Evolutionary conservation across 139 green algal species (phyloP).

Genomic region (Spirogloea muscicola): DNA sequence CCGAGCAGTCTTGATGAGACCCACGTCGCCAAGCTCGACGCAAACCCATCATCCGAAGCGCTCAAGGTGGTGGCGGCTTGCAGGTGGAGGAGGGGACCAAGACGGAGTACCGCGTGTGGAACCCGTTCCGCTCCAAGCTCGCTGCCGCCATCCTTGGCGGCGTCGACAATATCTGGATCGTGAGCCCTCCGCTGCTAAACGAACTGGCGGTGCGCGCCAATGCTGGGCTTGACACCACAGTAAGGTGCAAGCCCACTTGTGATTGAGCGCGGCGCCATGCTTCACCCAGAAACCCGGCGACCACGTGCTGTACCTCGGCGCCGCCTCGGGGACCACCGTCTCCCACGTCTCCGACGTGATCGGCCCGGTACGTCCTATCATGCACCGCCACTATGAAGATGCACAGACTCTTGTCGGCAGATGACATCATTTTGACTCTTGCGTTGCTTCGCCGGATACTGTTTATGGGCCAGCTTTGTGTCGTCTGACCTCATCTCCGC

Average conservation of each 20-base stretch:
- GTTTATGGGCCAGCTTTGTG: neutral
- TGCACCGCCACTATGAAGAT: no score
- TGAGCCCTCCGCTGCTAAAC: conserved; percentile 82
- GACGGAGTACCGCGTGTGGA: conserved; percentile 99
- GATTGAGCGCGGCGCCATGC: no score
- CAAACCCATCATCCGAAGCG: neutral
- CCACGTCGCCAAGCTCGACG: no score
- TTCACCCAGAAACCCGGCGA: conserved; percentile 48
- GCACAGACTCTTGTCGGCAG: neutral
- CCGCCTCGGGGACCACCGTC: conserved; percentile 85
- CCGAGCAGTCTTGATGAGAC: no score
- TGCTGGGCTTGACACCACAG: neutral
- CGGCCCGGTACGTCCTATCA: conserved; percentile 66
- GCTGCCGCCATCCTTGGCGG: conserved; percentile 94
- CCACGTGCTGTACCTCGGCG: conserved; percentile 92
- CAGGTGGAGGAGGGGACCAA: conserved; percentile 72
- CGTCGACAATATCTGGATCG: conserved; percentile 98
- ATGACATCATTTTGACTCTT: neutral
- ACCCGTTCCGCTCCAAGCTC: conserved; percentile 98
- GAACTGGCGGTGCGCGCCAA: no score
- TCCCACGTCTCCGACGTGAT: conserved; percentile 86
- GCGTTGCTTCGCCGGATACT: neutral
- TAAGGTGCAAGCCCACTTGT: neutral
- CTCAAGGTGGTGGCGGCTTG: no score
- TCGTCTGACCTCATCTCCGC: neutral